Percentiles rank a stretch among this genome's conserved stretches.
Conservation (phyloP, 441 rosid species). For the Capsella rubella region DNA sequence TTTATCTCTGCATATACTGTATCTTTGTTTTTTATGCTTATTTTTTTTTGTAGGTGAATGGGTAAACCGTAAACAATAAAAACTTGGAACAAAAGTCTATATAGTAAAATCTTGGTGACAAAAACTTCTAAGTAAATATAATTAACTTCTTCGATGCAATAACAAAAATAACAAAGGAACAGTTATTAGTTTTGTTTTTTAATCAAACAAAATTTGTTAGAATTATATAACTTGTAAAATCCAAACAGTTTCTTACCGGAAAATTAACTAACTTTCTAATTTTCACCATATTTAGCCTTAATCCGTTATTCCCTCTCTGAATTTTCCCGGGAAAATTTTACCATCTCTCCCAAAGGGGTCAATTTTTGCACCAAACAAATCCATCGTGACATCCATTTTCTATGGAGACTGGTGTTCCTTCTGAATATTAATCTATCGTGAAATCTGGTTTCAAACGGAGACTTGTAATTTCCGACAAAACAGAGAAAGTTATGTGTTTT, state of each 20-base stretch:
- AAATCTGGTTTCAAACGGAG: slow-evolving; percentile 7
- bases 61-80: background rate
- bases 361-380: background rate
- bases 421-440: background rate
- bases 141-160: background rate
- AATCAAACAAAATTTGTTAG: background rate
- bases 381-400: slow-evolving; percentile 17
- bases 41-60: background rate
- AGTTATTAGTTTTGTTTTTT: background rate
- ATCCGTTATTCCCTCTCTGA: slow-evolving; percentile 16
- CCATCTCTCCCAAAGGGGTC: background rate
- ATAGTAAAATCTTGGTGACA: background rate
- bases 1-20: background rate
- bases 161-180: background rate
- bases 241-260: background rate
- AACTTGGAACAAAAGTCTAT: no score
- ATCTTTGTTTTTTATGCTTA: background rate
- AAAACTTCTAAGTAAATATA: background rate
- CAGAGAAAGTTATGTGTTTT: slow-evolving; percentile 8
- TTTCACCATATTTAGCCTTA: slow-evolving; percentile 8
- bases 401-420: background rate
- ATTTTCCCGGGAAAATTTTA: slow-evolving; percentile 5
- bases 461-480: background rate
- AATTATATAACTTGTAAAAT: background rate
- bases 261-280: background rate